phyloP scores from a whole-genome alignment of 2,329 filamentous ascomycete species.

The Mollisia scopiformis region DNA sequence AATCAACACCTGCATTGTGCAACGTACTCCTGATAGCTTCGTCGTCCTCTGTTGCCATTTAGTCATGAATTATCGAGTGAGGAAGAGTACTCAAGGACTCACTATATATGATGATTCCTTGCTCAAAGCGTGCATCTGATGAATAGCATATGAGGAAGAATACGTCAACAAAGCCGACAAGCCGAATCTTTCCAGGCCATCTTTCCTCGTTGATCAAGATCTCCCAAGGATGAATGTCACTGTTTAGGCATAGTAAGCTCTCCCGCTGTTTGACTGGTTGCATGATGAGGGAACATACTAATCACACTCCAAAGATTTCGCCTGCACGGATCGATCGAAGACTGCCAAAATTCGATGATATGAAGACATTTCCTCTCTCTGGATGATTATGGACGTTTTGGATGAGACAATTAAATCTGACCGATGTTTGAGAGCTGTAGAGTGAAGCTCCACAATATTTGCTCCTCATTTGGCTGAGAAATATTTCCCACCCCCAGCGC shows the following conservation, averaged over 20 bases:
- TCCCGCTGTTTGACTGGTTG: background rate
- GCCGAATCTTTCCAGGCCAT: conserved; percentile 38
- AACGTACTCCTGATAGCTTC: background rate
- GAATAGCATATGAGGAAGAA: conserved; percentile 41
- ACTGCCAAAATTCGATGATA: conserved; percentile 39
- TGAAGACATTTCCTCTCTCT: conserved; percentile 35
- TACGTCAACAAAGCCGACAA: conserved; percentile 40
- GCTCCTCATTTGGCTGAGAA: too few species aligned
- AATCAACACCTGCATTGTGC: too few species aligned
- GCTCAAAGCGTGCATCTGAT: conserved; percentile 36
- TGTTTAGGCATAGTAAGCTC: background rate
- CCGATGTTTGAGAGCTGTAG: too few species aligned
- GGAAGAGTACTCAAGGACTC: background rate
- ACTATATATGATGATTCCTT: background rate
- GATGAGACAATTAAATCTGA: too few species aligned
- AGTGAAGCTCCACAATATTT: too few species aligned
- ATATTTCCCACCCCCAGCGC: too few species aligned
- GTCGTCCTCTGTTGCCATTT: background rate
- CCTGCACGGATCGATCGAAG: conserved; percentile 36
- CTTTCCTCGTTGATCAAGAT: background rate
- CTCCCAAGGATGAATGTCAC: background rate
- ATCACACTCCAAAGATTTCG: conserved; percentile 22
- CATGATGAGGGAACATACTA: background rate
- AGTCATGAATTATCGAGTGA: background rate
- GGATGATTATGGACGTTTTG: too few species aligned